Base-by-base conservation (phyloP, 345 rosid species). In the Gossypium thurberi region DNA sequence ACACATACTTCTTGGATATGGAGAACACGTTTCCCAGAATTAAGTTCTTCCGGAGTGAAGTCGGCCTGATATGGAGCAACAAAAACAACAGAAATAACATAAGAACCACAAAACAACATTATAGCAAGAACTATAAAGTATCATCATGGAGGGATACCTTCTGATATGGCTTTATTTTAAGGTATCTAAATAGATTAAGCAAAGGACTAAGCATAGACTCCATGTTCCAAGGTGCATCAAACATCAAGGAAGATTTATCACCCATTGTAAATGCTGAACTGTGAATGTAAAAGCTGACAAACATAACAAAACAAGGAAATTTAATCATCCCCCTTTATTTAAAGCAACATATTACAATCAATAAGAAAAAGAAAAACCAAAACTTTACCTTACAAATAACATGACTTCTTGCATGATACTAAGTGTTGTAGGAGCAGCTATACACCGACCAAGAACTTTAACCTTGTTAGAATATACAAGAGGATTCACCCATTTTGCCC, bases 401-500 rank as follows among this genome's bases (percentile, higher is more conserved):
- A 80, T 59, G 50, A 85, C 79, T 72, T 78, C 84, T 69, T 80
- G 82, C 81, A 81, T 81, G 11, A 82, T 72, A 51, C 55, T 62
- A 65, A 81, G 84, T 64, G 21, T 51, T 28, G 59, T 55, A 2
- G 88, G 86, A 13, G 82, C 85, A 71, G 81, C 83, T 66, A 83
- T 37, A 48, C 85, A 81, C 15, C 83, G 74, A 44, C 84, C 86
- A 20, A 76, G 58, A 63, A 85, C 72, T 69, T 82, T 82, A 46
- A 82, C 84, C 80, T 81, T 82, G 0, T 10, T 12, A 11, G 86
- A 81, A 55, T 68, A 71, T 5, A 82, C 76, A 21, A 82, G 81
- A 1, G 88, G 88, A 67, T 75, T 42, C 64, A 85, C 78, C 76
- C 83, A 82, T 70, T 77, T 85, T 55, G 75, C 81, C 86, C 84